Conservation (phyloP, 2,329 filamentous ascomycete genomes). For the Ophiocordyceps camponoti-saundersi region DNA sequence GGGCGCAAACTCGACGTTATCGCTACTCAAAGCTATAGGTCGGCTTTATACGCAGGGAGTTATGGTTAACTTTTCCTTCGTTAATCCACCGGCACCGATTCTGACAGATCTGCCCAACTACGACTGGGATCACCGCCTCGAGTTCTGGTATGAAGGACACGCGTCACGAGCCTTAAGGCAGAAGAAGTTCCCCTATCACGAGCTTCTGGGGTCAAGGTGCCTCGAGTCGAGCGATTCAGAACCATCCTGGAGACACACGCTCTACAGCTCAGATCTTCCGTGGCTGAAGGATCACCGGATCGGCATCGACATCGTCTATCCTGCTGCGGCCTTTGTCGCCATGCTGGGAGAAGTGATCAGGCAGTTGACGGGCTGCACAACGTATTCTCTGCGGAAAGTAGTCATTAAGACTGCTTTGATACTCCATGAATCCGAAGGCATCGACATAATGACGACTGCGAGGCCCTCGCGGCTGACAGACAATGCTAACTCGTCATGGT, state of each 20-base stretch:
- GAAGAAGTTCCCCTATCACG: conserved; percentile 9
- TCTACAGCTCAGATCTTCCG: conserved; percentile 17
- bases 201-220: conserved; percentile 12
- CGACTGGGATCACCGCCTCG: conserved; percentile 8
- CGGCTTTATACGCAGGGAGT: conserved; percentile 4
- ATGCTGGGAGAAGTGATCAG: conserved; percentile 23
- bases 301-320: conserved; percentile 21
- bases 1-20: conserved; percentile 1
- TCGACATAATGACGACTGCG: conserved; percentile 4
- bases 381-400: conserved; percentile 2
- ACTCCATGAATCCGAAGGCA: background rate
- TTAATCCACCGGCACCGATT: conserved; percentile 4
- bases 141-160: conserved; percentile 8
- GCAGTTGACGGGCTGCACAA: conserved; percentile 3
- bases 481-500: conserved; percentile 3
- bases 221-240: conserved; percentile 13
- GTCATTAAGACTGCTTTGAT: conserved; percentile 3
- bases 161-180: conserved; percentile 8
- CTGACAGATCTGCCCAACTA: conserved; percentile 17
- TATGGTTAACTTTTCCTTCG: conserved; percentile 2
- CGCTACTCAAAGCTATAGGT: conserved; percentile 4
- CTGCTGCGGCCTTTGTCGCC: conserved; percentile 22
- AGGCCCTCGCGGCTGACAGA: conserved; percentile 1
- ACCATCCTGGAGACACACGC: conserved; percentile 21
- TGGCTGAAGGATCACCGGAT: conserved; percentile 29